These are phyloP conservation scores for Phoma sp. DNA, from an alignment of 2,329 filamentous ascomycete species.

Conservation along the genomic window DNA sequence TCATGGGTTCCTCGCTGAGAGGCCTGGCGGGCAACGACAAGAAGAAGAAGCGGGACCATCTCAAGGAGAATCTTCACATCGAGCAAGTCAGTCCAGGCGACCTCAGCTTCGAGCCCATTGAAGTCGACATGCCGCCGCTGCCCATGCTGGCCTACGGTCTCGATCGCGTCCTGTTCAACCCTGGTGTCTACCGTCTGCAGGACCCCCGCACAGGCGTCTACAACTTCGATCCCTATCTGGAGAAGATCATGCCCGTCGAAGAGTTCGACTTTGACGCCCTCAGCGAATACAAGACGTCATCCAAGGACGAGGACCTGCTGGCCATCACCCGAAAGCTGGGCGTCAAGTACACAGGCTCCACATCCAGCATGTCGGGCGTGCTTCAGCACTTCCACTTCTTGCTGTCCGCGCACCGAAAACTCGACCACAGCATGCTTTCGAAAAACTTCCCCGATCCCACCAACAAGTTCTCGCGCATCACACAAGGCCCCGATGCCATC, in stretches of 20 bases:
- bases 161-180: slow-evolving; percentile 92
- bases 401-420: slow-evolving; percentile 78
- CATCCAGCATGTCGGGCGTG: slow-evolving; percentile 91
- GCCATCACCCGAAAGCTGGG: slow-evolving; percentile 68
- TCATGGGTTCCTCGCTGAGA: slow-evolving; percentile 18
- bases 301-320: slow-evolving; percentile 77
- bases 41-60: slow-evolving; percentile 2
- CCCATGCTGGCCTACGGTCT: slow-evolving; percentile 75
- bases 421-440: slow-evolving; percentile 73
- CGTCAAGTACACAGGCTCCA: slow-evolving; percentile 90
- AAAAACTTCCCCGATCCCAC: slow-evolving; percentile 67
- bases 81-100: slow-evolving; percentile 32
- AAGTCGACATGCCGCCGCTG: slow-evolving; percentile 58
- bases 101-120: slow-evolving; percentile 47
- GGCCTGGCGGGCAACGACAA: slow-evolving; percentile 10
- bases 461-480: slow-evolving; percentile 73
- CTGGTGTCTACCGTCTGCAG: slow-evolving; percentile 84
- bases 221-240: slow-evolving; percentile 96
- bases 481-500: slow-evolving; percentile 73
- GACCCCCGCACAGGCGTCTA: slow-evolving; percentile 86
- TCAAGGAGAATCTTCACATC: slow-evolving; percentile 30
- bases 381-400: slow-evolving; percentile 93
- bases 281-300: slow-evolving; percentile 89
- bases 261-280: slow-evolving; percentile 93
- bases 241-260: slow-evolving; percentile 87